Conservation (phyloP, 371 early-diverging fungal genomes). For the Haplosporangium sp. region DNA sequence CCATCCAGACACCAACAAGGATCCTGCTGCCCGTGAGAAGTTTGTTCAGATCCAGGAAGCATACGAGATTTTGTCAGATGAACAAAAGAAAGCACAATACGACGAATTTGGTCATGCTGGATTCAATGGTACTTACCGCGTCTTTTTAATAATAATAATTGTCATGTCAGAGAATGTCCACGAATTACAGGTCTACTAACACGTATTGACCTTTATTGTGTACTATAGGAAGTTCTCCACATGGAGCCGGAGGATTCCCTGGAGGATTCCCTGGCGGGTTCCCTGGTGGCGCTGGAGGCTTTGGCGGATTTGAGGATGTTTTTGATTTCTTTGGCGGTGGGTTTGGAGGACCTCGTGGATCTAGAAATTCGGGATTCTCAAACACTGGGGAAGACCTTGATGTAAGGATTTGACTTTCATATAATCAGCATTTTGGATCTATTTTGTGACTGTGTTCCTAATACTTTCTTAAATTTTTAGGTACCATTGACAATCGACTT, state of each 20-base stretch:
- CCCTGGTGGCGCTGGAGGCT: slow-evolving; percentile 55
- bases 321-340: slow-evolving; percentile 82
- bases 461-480: slow-evolving; percentile 22
- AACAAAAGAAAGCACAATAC: slow-evolving; percentile 87
- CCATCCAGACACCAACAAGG: slow-evolving; percentile 97
- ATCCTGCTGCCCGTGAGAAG: slow-evolving; percentile 89
- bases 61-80: slow-evolving; percentile 94
- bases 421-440: background rate
- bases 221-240: slow-evolving; percentile 60
- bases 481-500: slow-evolving; percentile 74
- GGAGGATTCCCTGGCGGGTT: slow-evolving; percentile 66
- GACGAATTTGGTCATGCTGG: slow-evolving; percentile 90
- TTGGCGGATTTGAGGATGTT: slow-evolving; percentile 69
- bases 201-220: background rate
- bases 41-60: slow-evolving; percentile 97
- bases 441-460: background rate
- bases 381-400: slow-evolving; percentile 58
- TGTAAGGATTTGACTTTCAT: slow-evolving; percentile 23
- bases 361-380: slow-evolving; percentile 57
- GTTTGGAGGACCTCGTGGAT: slow-evolving; percentile 62
- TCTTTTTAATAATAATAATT: background rate
- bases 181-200: background rate
- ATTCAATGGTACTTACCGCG: slow-evolving; percentile 57
- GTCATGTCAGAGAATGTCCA: background rate
- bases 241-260: slow-evolving; percentile 74